Evolutionary conservation across 1,139 yeast species (phyloP).

Genomic region (Hanseniaspora uvarum): DNA sequence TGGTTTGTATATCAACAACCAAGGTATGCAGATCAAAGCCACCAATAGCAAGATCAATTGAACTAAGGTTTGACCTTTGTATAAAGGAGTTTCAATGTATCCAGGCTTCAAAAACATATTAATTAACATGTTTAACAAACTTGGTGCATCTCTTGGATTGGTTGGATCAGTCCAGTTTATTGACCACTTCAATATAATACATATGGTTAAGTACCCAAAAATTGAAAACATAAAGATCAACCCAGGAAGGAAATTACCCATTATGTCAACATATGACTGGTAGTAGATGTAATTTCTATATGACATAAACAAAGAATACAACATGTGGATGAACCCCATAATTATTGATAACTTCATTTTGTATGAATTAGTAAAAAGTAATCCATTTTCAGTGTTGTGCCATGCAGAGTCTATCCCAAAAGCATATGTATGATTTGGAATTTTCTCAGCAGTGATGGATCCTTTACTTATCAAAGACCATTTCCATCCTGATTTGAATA

Average conservation of each 20-base stretch:
- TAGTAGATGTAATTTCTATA: slow-evolving; percentile 53
- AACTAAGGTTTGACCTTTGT: slow-evolving; percentile 50
- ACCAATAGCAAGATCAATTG: slow-evolving; percentile 50
- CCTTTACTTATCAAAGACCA: slow-evolving; percentile 53
- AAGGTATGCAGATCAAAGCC: slow-evolving; percentile 68
- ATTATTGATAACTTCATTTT: slow-evolving; percentile 73
- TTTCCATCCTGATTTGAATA: slow-evolving; percentile 64
- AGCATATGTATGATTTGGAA: slow-evolving; percentile 44
- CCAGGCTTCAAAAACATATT: slow-evolving; percentile 77
- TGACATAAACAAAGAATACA: slow-evolving; percentile 61
- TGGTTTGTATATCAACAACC: slow-evolving; percentile 63
- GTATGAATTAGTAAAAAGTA: slow-evolving; percentile 65
- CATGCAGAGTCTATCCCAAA: slow-evolving; percentile 68
- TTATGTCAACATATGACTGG: slow-evolving; percentile 51
- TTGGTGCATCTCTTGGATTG: slow-evolving; percentile 61
- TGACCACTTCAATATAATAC: slow-evolving; percentile 71
- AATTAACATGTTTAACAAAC: slow-evolving; percentile 68
- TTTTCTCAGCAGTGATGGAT: slow-evolving; percentile 43
- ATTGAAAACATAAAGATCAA: slow-evolving; percentile 73
- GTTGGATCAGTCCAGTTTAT: slow-evolving; percentile 54
- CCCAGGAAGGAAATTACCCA: slow-evolving; percentile 74
- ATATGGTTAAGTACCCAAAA: slow-evolving; percentile 63
- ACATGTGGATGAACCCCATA: slow-evolving; percentile 72
- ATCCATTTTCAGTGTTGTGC: slow-evolving; percentile 73
- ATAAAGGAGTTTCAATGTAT: slow-evolving; percentile 53